Conservation (phyloP, 2,329 filamentous ascomycete genomes). For the Xylaria sp. region DNA sequence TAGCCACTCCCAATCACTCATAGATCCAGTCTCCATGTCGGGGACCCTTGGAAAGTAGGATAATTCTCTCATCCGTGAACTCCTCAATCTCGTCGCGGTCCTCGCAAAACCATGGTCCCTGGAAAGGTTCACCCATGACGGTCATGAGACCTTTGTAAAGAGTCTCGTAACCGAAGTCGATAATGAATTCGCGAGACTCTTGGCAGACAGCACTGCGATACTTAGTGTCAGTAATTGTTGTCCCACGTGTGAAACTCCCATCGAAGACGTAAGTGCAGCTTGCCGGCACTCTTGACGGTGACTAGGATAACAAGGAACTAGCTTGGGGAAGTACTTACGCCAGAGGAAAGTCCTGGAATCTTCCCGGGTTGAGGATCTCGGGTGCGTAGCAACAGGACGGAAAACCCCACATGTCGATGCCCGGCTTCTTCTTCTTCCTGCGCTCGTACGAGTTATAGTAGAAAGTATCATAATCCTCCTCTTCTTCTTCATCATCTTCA, state of each 20-base stretch:
- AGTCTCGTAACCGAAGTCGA: not conserved
- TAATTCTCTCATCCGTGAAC: not conserved
- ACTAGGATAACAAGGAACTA: not conserved
- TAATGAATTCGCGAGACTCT: conserved; percentile 2
- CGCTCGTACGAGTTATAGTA: too few relatives aligned
- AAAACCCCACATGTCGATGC: not conserved
- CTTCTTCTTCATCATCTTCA: not conserved
- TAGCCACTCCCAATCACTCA: not conserved
- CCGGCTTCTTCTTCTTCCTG: not conserved
- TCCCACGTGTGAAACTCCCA: not conserved
- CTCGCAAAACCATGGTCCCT: not conserved
- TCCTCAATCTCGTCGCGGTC: not conserved
- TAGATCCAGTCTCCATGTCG: not conserved
- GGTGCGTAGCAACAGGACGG: not conserved
- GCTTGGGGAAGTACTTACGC: not conserved
- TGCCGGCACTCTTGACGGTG: not conserved
- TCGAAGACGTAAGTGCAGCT: not conserved
- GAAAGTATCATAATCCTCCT: too few relatives aligned
- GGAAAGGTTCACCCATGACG: too few relatives aligned
- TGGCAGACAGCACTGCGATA: not conserved
- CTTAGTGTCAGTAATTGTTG: not conserved
- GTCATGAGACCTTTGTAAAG: not conserved
- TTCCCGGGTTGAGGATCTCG: not conserved
- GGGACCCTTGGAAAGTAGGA: not conserved
- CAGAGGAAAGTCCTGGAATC: not conserved